Conservation (phyloP, 2,329 filamentous ascomycete genomes). For the Knoxdaviesia capensis region DNA sequence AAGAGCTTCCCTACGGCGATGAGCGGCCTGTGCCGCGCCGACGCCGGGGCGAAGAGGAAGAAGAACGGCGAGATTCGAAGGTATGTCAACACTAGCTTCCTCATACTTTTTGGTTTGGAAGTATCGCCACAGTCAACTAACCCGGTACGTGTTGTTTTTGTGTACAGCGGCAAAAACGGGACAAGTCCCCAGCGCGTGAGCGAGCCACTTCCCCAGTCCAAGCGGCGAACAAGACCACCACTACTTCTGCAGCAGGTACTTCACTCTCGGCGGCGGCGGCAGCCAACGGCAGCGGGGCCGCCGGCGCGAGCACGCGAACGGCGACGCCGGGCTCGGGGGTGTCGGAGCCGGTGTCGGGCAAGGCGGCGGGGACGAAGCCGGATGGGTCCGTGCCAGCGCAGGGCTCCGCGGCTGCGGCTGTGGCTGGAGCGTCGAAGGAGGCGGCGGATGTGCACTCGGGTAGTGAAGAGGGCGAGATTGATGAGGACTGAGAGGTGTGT, state of each 20-base stretch:
- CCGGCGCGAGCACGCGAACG: too few species aligned
- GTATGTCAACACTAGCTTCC: slow-evolving; percentile 16
- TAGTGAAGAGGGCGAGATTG: slow-evolving; percentile 95
- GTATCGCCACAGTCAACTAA: not conserved
- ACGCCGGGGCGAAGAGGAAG: slow-evolving; percentile 61
- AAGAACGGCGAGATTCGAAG: slow-evolving; percentile 51
- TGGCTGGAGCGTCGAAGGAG: slow-evolving; percentile 21
- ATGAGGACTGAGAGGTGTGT: slow-evolving; percentile 41
- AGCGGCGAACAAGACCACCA: too few species aligned
- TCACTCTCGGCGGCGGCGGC: too few species aligned
- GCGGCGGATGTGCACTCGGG: slow-evolving; percentile 54
- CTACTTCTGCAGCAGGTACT: too few species aligned
- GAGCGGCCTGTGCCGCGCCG: slow-evolving; percentile 44
- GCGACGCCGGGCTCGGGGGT: too few species aligned
- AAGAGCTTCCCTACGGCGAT: slow-evolving; percentile 84
- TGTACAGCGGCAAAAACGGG: slow-evolving; percentile 33
- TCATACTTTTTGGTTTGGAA: not conserved
- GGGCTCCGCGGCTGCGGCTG: slow-evolving; percentile 5
- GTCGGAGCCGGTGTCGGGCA: too few species aligned
- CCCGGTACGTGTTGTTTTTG: not conserved
- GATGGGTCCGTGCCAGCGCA: too few species aligned
- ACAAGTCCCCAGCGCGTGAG: slow-evolving; percentile 20
- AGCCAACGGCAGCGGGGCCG: too few species aligned
- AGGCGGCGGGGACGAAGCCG: too few species aligned
- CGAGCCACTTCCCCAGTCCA: too few species aligned